phyloP scores from a whole-genome alignment of 2,329 filamentous ascomycete species.

The Aspergillus novoparasiticus region DNA sequence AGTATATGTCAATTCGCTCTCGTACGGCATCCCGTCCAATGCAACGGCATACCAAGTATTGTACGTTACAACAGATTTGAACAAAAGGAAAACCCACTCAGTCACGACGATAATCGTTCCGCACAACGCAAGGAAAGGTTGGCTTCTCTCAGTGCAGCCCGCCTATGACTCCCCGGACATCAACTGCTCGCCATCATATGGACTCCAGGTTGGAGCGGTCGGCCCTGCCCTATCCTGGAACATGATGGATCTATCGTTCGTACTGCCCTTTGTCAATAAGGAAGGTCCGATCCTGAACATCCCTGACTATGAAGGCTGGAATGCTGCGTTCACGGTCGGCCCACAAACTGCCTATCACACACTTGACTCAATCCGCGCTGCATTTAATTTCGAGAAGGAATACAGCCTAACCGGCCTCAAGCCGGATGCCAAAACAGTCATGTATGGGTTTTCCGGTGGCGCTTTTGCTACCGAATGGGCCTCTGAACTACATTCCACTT shows the following conservation, averaged over 20 bases:
- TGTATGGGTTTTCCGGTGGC: conserved; percentile 8
- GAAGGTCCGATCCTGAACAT: not conserved
- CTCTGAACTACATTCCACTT: conserved; percentile 4
- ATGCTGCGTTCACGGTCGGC: conserved; percentile 1
- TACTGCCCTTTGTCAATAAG: not conserved
- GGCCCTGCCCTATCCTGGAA: not conserved
- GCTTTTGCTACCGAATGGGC: conserved; percentile 12
- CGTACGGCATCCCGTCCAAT: not conserved
- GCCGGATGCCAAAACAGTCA: not conserved
- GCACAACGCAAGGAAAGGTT: not conserved
- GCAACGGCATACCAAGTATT: not conserved
- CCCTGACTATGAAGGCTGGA: not conserved
- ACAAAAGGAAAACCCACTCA: not conserved
- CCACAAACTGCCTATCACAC: not conserved
- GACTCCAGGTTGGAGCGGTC: not conserved
- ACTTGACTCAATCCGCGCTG: not conserved
- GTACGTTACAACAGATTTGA: not conserved
- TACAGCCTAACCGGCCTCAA: not conserved
- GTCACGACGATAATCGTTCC: not conserved
- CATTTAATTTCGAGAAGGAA: not conserved
- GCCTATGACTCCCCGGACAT: conserved; percentile 2
- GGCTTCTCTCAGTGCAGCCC: not conserved
- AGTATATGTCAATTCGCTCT: not conserved
- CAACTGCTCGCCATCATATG: conserved; percentile 1
- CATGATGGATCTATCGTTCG: not conserved